Evolutionary conservation across 139 green algal species (phyloP).

Genomic region (Coccomyxa sp.): DNA sequence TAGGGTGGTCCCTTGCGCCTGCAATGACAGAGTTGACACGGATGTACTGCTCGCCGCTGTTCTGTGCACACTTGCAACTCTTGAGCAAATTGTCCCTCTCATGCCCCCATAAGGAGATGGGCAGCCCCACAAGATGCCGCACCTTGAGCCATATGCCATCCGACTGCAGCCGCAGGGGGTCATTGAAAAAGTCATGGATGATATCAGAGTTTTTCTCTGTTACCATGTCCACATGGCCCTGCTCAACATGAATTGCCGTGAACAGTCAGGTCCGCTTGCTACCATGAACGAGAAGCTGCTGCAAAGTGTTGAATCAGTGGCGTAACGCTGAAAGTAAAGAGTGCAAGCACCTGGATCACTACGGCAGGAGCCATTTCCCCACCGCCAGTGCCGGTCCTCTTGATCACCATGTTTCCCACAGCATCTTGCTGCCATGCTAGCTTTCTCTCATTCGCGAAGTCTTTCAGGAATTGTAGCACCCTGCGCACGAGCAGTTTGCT

Average conservation of each 20-base stretch:
- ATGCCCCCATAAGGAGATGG: not conserved
- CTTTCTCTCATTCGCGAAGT: slow-evolving; percentile 48
- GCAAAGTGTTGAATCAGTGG: not conserved
- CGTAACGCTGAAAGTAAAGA: not conserved
- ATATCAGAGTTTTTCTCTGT: slow-evolving; percentile 56
- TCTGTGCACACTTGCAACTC: not conserved
- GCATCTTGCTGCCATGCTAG: slow-evolving; percentile 55
- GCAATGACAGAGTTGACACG: not conserved
- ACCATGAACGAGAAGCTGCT: not conserved
- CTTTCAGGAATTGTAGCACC: slow-evolving; percentile 59
- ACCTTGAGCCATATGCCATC: slow-evolving; percentile 51
- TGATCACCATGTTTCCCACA: slow-evolving; percentile 70
- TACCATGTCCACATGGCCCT: slow-evolving; percentile 74
- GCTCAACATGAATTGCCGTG: not conserved
- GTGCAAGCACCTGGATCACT: slow-evolving; percentile 48
- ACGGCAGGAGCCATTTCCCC: slow-evolving; percentile 58
- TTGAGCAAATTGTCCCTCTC: not conserved
- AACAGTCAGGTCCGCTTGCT: not conserved
- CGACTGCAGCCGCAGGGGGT: slow-evolving; percentile 45
- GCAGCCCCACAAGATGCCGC: not conserved
- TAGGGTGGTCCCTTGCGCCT: slow-evolving; percentile 65
- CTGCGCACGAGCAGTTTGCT: slow-evolving; percentile 5
- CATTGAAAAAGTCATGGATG: slow-evolving; percentile 55
- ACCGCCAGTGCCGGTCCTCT: slow-evolving; percentile 43
- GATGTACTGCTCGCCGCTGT: not conserved